Conservation (phyloP, 805 yeast species). For the Saccharomycopsis sp. region DNA sequence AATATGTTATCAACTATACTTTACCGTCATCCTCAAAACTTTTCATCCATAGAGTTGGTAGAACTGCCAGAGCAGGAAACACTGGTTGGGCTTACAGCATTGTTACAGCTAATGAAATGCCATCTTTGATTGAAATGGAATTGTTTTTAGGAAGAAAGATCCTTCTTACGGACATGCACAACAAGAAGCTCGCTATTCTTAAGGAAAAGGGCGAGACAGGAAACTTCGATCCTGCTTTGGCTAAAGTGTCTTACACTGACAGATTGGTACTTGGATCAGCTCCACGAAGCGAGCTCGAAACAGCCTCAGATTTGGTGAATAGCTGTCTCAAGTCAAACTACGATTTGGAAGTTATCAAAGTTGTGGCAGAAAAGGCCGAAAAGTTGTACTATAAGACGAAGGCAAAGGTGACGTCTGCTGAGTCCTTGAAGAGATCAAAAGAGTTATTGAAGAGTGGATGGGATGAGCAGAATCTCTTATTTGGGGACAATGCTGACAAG, state of each 20-base stretch:
- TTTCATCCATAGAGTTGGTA: constrained; percentile 94
- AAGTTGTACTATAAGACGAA: constrained; percentile 80
- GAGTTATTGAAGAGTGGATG: constrained; percentile 68
- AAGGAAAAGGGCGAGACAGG: constrained; percentile 36
- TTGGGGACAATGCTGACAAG: constrained; percentile 60
- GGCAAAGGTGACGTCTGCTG: constrained; percentile 69
- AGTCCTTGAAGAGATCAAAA: constrained; percentile 79
- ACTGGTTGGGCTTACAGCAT: constrained; percentile 96
- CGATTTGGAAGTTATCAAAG: constrained; percentile 58
- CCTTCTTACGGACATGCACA: constrained; percentile 61
- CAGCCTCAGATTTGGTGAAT: constrained; percentile 63
- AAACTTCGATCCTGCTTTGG: constrained; percentile 39
- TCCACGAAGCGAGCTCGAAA: constrained; percentile 70
- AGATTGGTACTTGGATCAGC: constrained; percentile 77
- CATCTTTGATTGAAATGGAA: constrained; percentile 86
- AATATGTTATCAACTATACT: constrained; percentile 88
- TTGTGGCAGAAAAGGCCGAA: constrained; percentile 83
- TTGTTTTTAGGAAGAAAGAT: constrained; percentile 82
- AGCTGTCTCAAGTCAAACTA: constrained; percentile 53
- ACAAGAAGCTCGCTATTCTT: constrained; percentile 49
- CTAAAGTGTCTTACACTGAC: constrained; percentile 63
- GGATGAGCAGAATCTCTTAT: constrained; percentile 81
- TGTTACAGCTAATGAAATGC: constrained; percentile 77
- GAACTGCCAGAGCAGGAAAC: constrained; percentile 99
- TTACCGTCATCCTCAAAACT: constrained; percentile 90